Conservation (phyloP, 2,329 filamentous ascomycete species). For the Neoarthrinium moseri region DNA sequence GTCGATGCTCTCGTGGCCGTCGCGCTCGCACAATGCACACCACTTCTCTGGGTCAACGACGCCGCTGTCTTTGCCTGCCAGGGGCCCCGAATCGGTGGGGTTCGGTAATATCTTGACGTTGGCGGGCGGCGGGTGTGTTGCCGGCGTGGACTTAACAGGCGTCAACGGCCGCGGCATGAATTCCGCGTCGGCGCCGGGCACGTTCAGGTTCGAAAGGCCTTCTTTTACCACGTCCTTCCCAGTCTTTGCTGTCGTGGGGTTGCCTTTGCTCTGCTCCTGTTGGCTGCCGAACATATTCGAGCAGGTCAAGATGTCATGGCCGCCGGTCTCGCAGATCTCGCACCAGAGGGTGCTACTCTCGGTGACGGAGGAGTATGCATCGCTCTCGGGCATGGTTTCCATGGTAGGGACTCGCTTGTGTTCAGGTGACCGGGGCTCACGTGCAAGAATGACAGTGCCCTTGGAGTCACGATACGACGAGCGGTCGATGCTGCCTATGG, state of each 20-base stretch:
- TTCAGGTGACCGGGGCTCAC: slow-evolving; percentile 44
- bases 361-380: slow-evolving; percentile 66
- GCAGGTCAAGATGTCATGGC: slow-evolving; percentile 93
- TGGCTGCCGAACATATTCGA: slow-evolving; percentile 76
- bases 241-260: slow-evolving; percentile 15
- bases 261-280: slow-evolving; percentile 21
- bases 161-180: slow-evolving; percentile 56
- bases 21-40: slow-evolving; percentile 94
- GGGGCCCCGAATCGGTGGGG: slow-evolving; percentile 63
- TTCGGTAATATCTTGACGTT: slow-evolving; percentile 53
- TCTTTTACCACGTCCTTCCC: slow-evolving; percentile 37
- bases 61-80: slow-evolving; percentile 76
- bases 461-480: slow-evolving; percentile 66
- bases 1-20: slow-evolving; percentile 94
- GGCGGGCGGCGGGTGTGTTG: slow-evolving; percentile 34
- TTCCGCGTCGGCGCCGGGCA: slow-evolving; percentile 36
- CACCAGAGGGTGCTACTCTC: slow-evolving; percentile 81
- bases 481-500: slow-evolving; percentile 47
- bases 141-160: slow-evolving; percentile 46
- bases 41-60: slow-evolving; percentile 84
- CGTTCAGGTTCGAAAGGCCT: slow-evolving; percentile 37
- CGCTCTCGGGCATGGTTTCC: slow-evolving; percentile 70
- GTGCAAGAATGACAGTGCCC: slow-evolving; percentile 60
- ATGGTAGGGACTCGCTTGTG: slow-evolving; percentile 56
- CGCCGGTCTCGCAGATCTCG: slow-evolving; percentile 89